phyloP scores from a whole-genome alignment of 768 basidiomycete species.

The Russula dissimulans region DNA sequence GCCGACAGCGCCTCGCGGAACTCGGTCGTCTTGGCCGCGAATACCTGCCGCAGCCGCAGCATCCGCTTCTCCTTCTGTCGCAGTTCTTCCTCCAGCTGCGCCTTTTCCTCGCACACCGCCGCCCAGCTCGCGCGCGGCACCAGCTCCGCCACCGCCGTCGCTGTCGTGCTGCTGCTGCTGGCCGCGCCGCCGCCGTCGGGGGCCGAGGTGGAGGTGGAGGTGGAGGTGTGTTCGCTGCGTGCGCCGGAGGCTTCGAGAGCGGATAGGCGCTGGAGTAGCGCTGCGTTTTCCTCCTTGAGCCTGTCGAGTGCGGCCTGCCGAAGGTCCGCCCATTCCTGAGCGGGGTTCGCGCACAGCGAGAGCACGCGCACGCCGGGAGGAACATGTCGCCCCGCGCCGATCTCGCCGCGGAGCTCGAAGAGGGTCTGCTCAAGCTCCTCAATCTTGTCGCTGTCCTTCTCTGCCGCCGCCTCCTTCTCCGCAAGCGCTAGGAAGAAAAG shows the following conservation, averaged over 20 bases:
- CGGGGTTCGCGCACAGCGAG: conserved; percentile 70
- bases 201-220: conserved; percentile 17
- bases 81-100: conserved; percentile 52
- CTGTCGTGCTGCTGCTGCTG: conserved; percentile 20
- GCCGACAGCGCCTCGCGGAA: conserved; percentile 87
- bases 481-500: conserved; percentile 34
- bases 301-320: conserved; percentile 67
- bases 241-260: conserved; percentile 40
- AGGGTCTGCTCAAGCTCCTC: conserved; percentile 70
- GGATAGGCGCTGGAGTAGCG: conserved; percentile 56
- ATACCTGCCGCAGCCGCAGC: conserved; percentile 76
- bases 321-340: conserved; percentile 70
- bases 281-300: conserved; percentile 75
- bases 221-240: not conserved
- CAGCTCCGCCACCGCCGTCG: conserved; percentile 27
- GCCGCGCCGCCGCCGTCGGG: not conserved
- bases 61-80: conserved; percentile 78
- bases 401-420: conserved; percentile 68
- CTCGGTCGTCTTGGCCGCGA: conserved; percentile 75
- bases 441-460: conserved; percentile 41
- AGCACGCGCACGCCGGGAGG: conserved; percentile 64
- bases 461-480: conserved; percentile 28
- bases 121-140: conserved; percentile 81
- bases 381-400: conserved; percentile 65
- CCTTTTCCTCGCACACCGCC: conserved; percentile 56